These are phyloP conservation scores for Moesziomyces antarcticus DNA, from an alignment of 1,284 basidiomycete genomes.

Conservation along the genomic window DNA sequence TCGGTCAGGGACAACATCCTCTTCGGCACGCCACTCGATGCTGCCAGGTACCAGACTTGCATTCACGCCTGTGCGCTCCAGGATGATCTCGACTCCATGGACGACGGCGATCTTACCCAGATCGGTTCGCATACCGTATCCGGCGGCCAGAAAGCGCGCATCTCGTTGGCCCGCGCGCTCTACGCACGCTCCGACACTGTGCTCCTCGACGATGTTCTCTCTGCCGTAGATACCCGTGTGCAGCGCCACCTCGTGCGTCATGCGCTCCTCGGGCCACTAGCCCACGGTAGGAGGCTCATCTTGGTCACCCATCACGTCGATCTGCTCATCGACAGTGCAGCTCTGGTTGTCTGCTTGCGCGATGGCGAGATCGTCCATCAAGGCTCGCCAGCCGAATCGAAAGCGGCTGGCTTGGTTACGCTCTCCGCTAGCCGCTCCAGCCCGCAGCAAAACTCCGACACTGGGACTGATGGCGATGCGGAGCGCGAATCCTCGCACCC, in stretches of 20 bases:
- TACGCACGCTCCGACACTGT: constrained; percentile 59
- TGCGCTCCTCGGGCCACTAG: constrained; percentile 48
- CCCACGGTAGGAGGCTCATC: constrained; percentile 74
- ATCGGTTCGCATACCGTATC: constrained; percentile 61
- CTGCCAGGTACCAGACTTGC: constrained; percentile 48
- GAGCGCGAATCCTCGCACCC: not conserved
- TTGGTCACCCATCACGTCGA: constrained; percentile 76
- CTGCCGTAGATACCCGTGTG: constrained; percentile 73
- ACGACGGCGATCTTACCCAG: constrained; percentile 59
- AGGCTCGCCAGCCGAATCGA: constrained; percentile 25
- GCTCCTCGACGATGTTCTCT: constrained; percentile 63
- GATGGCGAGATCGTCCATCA: constrained; percentile 22
- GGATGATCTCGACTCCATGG: constrained; percentile 56
- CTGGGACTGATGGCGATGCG: not conserved
- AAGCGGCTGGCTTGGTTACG: constrained; percentile 7
- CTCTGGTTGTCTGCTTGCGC: constrained; percentile 56
- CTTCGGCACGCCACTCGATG: constrained; percentile 50
- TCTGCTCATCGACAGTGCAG: constrained; percentile 38
- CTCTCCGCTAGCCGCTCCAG: not conserved
- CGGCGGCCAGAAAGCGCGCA: constrained; percentile 63
- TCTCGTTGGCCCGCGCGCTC: constrained; percentile 60
- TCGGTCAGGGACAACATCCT: constrained; percentile 60
- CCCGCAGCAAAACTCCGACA: not conserved
- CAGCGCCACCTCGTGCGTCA: constrained; percentile 71
- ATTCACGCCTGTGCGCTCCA: constrained; percentile 59